A percentile compares a stretch with the other conserved stretches of the same genome.
These are phyloP conservation scores for Aspergillus leporis DNA, from an alignment of 495 filamentous ascomycete genomes.

Conservation along the genomic window DNA sequence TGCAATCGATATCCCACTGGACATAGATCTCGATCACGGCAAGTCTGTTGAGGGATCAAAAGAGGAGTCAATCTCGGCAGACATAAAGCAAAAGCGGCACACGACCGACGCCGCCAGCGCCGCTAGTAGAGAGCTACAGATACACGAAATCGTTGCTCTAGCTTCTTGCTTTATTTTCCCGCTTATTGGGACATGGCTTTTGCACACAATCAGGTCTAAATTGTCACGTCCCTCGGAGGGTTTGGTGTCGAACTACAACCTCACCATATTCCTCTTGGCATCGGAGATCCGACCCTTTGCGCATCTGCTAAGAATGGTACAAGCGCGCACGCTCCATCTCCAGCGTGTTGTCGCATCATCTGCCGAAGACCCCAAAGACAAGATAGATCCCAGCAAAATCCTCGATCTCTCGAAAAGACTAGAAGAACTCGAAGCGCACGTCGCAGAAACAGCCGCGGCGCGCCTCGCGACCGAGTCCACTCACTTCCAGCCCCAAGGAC, in stretches of 20 bases:
- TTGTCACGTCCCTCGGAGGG: conserved; percentile 83
- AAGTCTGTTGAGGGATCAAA: conserved; percentile 39
- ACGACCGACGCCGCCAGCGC: conserved; percentile 23
- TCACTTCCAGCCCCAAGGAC: conserved; percentile 18
- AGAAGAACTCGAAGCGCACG: conserved; percentile 66
- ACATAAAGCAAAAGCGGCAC: not conserved
- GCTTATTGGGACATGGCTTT: conserved; percentile 70
- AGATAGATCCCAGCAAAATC: conserved; percentile 44
- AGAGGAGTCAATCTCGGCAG: conserved; percentile 19
- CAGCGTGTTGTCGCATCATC: conserved; percentile 68
- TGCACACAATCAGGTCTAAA: conserved; percentile 72
- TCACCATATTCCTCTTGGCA: conserved; percentile 90
- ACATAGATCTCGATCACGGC: conserved; percentile 37
- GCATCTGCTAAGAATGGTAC: conserved; percentile 78
- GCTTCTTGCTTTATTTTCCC: conserved; percentile 79
- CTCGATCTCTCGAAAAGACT: conserved; percentile 63
- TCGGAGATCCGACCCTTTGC: conserved; percentile 80
- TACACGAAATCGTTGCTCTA: conserved; percentile 73
- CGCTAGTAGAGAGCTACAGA: conserved; percentile 65
- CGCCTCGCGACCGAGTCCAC: conserved; percentile 23
- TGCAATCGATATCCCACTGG: conserved; percentile 34
- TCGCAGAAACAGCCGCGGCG: conserved; percentile 41
- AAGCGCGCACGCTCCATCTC: conserved; percentile 77
- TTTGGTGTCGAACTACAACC: conserved; percentile 85
- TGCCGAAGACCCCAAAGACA: conserved; percentile 39